Evolutionary conservation across 2,329 filamentous ascomycete species (phyloP), one percentile per base, ranked within the genome.

Genomic region (Xylariaceae sp.): DNA sequence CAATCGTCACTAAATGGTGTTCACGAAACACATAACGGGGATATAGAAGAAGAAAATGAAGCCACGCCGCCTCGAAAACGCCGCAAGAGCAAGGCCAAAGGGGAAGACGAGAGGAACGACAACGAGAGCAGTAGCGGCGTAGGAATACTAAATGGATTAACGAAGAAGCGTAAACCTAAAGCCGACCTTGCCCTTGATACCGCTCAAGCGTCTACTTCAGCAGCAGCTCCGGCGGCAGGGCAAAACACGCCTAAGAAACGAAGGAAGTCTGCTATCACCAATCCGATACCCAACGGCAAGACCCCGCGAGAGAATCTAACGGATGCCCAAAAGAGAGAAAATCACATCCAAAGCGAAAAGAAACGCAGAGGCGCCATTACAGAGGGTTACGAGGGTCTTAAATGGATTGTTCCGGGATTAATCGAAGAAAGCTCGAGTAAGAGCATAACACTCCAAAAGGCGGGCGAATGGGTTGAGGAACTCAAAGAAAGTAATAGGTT

Each of bases 291-390:
- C 60, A 32, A 63, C 55, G 8, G 53, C 64, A 16, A 83, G 82
- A 56, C 47, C 68, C 61, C 73, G 3, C 69, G 85, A 21, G 84
- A 83, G 58, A 95, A 95, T 55, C 88, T 95, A 53, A 76, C 83
- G 42, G 93, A 88, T 42, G 89, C 94, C 62, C 88, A 95, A 67
- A 94, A 93, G 66, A 79, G 90, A 25, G 77, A 89, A 38, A 88
- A 88, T 21, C 72, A 90, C 37, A 92, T 92, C 58, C 60, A 57
- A 37, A 64, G 61, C 38, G 63, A 65, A 36, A 76, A 82, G 55
- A 83, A 83, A 61, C 75, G 82, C 37, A 70, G 82, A 42, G 80
- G 82, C 44, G 69, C 82, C 36, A 87, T 87, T 57, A 86, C 89
- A 60, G 79, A 86, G 54, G 88, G 88, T 0, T 95, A 92, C 56